Evolutionary conservation across 139 green algal species (phyloP).

Genomic region (Pseudopediastrum boryanum): DNA sequence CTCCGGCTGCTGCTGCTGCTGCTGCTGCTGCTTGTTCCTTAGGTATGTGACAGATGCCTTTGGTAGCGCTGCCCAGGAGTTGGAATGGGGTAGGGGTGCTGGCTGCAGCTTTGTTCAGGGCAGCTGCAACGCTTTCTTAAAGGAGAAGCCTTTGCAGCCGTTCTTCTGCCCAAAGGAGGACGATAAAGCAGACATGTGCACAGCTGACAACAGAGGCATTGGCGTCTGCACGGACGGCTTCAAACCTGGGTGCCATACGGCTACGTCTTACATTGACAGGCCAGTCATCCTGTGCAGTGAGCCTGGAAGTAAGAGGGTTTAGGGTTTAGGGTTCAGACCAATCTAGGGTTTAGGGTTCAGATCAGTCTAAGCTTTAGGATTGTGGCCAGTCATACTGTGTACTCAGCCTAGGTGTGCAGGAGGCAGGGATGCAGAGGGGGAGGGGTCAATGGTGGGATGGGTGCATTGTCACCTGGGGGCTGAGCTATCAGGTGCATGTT

Average conservation of each 20-base stretch:
- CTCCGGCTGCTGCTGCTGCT: not conserved
- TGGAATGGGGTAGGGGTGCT: constrained; percentile 29
- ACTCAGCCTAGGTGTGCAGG: too few species aligned
- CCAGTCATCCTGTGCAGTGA: constrained; percentile 30
- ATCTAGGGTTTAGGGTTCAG: too few species aligned
- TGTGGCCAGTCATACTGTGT: too few species aligned
- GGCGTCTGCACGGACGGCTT: constrained; percentile 10
- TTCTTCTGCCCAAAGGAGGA: constrained; percentile 24
- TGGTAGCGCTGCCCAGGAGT: constrained; percentile 30
- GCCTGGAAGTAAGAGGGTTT: too few species aligned
- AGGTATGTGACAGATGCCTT: constrained; percentile 30
- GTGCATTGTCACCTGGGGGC: too few species aligned
- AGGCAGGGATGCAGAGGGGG: too few species aligned
- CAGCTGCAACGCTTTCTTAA: constrained; percentile 14
- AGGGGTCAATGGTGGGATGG: too few species aligned
- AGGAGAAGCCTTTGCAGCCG: constrained; percentile 1
- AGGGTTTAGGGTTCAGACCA: too few species aligned
- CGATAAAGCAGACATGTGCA: constrained; percentile 23
- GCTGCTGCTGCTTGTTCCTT: not conserved
- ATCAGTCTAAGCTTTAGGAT: too few species aligned
- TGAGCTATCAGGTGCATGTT: too few species aligned
- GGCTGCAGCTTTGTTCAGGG: constrained; percentile 29
- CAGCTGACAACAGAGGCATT: constrained; percentile 31
- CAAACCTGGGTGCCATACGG: constrained; percentile 12
- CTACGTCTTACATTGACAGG: constrained; percentile 4